Percentiles rank a stretch among this genome's conserved stretches.
These are phyloP conservation scores for Sporothrix globosa DNA, from an alignment of 2,329 filamentous ascomycete genomes.

Conservation along the genomic window DNA sequence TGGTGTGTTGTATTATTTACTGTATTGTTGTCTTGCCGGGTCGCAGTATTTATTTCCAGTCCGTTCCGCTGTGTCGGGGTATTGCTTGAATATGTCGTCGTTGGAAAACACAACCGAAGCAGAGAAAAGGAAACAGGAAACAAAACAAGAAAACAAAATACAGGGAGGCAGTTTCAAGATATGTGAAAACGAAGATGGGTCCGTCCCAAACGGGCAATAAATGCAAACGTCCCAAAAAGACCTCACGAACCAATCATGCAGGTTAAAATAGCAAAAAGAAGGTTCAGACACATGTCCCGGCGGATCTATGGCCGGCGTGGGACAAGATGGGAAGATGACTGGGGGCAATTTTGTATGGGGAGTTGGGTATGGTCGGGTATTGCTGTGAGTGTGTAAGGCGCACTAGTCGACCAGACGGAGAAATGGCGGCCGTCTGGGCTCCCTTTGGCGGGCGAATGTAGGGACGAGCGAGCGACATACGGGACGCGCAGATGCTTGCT, in stretches of 20 bases:
- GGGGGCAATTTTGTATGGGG: conserved; percentile 3
- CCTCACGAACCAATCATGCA: background rate
- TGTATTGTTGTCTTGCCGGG: background rate
- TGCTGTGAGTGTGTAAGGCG: conserved; percentile 4
- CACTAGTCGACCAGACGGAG: conserved; percentile 17
- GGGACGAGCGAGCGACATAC: background rate
- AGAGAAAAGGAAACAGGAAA: conserved; percentile 15
- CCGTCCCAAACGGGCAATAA: conserved; percentile 4
- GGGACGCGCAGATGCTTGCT: conserved; percentile 15
- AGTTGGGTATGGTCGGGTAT: background rate
- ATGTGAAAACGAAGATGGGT: background rate
- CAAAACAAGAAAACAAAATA: conserved; percentile 1
- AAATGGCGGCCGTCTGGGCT: conserved; percentile 26
- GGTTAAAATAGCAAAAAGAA: conserved; percentile 1
- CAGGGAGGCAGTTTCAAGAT: background rate
- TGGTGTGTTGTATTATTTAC: background rate
- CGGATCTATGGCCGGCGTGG: conserved; percentile 21
- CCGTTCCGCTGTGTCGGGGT: background rate
- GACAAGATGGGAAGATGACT: conserved; percentile 3
- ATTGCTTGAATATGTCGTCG: conserved; percentile 3
- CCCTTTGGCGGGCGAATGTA: background rate
- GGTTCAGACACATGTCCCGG: background rate
- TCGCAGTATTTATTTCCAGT: background rate
- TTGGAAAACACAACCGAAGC: background rate
- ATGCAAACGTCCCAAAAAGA: background rate